Base-by-base conservation (phyloP, 345 rosid species). In the Triadica sebifera region DNA sequence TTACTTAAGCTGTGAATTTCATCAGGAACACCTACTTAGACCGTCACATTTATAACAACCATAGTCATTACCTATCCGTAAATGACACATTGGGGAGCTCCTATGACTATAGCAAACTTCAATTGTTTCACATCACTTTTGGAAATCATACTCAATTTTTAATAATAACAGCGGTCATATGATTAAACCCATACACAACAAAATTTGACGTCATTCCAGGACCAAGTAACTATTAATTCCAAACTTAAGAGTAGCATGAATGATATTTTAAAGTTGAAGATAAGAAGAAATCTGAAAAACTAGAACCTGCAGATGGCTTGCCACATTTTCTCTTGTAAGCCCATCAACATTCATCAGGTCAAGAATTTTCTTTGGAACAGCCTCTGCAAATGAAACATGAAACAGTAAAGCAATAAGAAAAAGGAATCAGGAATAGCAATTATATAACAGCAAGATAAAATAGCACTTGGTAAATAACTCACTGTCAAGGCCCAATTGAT, bases 321-420 rank as follows among this genome's bases (percentile, higher is more conserved):
- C 99, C 37, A 95, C 99, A 78, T 95, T 95, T 85, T 95, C 97
- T 81, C 99, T 91, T 8, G 98, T 91, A 71, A 93, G 90, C 73
- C 92, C 88, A 67, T 91, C 99, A 64, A 91, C 88, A 74, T 91
- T 89, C 99, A 95, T 95, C 72, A 87, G 75, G 77, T 93, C 98
- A 67, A 93, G 97, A 75, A 95, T 91, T 75, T 93, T 95, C 80
- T 93, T 95, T 0, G 99, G 99, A 59, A 95, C 97, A 74, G 97
- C 97, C 86, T 90, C 99, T 95, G 89, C 82, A 79, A 64, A 67
- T 46, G 46, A 70, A 69, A 1, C 25, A 38, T 67, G 53, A 46
- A 69, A 67, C 45, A 58, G 59, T 58, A 65, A 69, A 65, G 38
- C 25, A 29, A 67, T 72, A 62, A 37, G 24, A 9, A 53, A 70